These are phyloP conservation scores for Biscogniauxia sp. DNA, from an alignment of 2,329 filamentous ascomycete species.

Conservation along the genomic window DNA sequence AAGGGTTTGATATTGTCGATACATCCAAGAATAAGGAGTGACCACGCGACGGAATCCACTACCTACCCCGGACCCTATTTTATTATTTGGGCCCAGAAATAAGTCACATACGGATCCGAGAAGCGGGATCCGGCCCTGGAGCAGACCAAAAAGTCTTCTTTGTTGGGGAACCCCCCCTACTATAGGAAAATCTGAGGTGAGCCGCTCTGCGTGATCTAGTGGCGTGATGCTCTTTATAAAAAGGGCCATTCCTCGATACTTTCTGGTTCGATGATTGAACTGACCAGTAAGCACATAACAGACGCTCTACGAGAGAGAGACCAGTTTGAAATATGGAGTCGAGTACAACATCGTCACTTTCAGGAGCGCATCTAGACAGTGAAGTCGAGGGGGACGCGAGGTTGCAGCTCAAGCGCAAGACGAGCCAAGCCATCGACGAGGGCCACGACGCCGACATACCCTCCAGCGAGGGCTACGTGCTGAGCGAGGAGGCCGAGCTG, in stretches of 20 bases:
- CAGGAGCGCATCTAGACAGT: constrained; percentile 11
- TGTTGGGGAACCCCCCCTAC: not conserved
- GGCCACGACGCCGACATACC: constrained; percentile 51
- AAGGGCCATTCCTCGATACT: not conserved
- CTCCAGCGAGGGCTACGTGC: constrained; percentile 44
- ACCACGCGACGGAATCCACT: too few species aligned
- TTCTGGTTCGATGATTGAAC: too few species aligned
- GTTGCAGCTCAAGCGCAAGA: constrained; percentile 29
- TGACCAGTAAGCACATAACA: too few species aligned
- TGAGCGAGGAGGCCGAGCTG: constrained; percentile 39
- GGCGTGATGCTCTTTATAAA: not conserved
- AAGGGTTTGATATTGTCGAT: too few species aligned
- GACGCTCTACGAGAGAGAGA: not conserved
- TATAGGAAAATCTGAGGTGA: not conserved
- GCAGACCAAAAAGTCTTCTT: not conserved
- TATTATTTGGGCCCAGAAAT: too few species aligned
- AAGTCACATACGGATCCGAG: not conserved
- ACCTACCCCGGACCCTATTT: too few species aligned
- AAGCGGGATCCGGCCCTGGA: not conserved
- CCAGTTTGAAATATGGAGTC: constrained; percentile 15
- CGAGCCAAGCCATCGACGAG: constrained; percentile 42
- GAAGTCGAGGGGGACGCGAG: constrained; percentile 12
- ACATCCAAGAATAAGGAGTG: too few species aligned
- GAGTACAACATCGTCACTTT: constrained; percentile 21
- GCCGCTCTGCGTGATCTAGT: not conserved